Evolutionary conservation across 1,284 basidiomycete species (phyloP), one percentile per base, ranked within the genome.

Genomic region (Naganishia albida): DNA sequence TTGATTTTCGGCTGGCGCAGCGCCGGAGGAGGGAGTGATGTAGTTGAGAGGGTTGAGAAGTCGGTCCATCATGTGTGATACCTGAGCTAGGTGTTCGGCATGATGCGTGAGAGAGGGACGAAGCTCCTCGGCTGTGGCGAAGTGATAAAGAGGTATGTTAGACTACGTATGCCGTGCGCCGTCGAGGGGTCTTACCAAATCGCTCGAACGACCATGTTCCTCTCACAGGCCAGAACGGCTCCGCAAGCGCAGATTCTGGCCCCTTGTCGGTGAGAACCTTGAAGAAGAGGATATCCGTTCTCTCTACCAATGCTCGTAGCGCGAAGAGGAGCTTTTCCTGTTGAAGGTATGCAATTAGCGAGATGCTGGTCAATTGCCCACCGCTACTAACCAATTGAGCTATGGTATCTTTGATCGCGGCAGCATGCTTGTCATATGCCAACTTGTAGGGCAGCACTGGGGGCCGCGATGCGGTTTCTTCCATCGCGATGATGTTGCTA

Each of bases 171-270:
- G 18, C 10, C 10, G 1, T 20, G 8, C 8, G 8, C n/a, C 3
- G 26, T 49, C 15, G 3, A 26, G 6, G 1, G 30, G 34, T 40
- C 62, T 54, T 46, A 67, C 66, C 56, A 30, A 67, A 67, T 12
- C 50, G 53, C 49, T 67, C 62, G 30, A 67, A 28, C 1, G 66
- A 64, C 66, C 66, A 67, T 12, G 66, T 67, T 10, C 66, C 62
- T 26, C 56, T 34, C n/a, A 43, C 51, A 0, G 43, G 23, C 62
- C 63, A 67, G 18, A 67, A 48, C 1, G 56, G 62, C 26, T 64
- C 62, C 12, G 39, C 43, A 30, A 67, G 39, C 13, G 57, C 57
- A 13, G 57, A 49, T 23, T 60, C 57, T 40, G 46, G 13, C 8
- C 46, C 18, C 46, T 60, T 60, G 34, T 60, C 57, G 20, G 34